Evolutionary conservation across 805 yeast genomes (phyloP), one percentile per base, ranked within the genome.

Genomic region (Candida saitoana): DNA sequence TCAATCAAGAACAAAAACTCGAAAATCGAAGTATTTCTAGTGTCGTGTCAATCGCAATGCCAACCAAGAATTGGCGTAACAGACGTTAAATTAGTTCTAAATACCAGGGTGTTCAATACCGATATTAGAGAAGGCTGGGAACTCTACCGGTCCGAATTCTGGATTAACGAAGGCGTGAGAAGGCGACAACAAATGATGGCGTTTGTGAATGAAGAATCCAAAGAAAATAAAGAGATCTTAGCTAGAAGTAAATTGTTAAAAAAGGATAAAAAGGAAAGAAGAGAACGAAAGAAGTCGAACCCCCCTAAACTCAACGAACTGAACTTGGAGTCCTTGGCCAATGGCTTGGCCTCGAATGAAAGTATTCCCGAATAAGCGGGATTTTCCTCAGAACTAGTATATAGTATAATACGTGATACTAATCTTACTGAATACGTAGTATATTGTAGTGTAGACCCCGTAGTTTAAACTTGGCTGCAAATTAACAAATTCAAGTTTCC

Each of bases 51-150:
- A 47, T 71, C 67, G 65, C 69, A 58, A 41, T 69, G 72, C 48
- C 83, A 77, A 56, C 81, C 85, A 1, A 63, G 84, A 46, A 71
- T 77, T n/a, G 96, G 95, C 0, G 60, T 69, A 27, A 76, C 77
- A 18, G 88, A 86, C 49, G 88, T 90, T 9, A 90, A 89, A 58
- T 59, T 93, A 6, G 84, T 87, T 7, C 68, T 93, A 42, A 83
- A 84, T 44, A 85, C 97, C 3, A 69, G 96, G 39, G 82, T 82
- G 1, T 93, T 91, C 62, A 79, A 79, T 45, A 80, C 93, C 0
- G 90, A 85, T 38, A 78, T 85, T 5, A 74, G 96, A 48, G 96
- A 90, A 59, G 90, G 88, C 7, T 91, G 99, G 98, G 99, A 91
- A 55, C 62, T 88, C 32, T 91, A 90, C 55, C 66, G 99, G 45